Percentiles rank a stretch among this genome's conserved stretches.
phyloP scores from a whole-genome alignment of 2,329 filamentous ascomycete genomes.

The Penicillium corylophilum region DNA sequence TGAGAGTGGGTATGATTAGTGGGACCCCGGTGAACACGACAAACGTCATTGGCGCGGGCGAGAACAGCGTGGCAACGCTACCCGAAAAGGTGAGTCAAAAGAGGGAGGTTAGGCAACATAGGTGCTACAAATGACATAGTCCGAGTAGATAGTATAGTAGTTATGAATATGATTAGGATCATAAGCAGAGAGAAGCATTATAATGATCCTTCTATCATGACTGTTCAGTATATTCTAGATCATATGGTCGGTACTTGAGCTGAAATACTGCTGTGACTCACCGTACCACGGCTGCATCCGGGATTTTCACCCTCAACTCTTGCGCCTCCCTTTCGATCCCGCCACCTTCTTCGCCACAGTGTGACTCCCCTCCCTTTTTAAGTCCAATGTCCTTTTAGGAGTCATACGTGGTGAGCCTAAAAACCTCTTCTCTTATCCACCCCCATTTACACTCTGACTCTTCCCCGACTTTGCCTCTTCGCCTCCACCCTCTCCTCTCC shows the following conservation, averaged over 20 bases:
- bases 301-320: not conserved
- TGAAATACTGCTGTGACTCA: not conserved
- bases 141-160: not conserved
- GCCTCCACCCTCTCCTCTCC: not conserved
- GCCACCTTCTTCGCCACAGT: constrained; percentile 13
- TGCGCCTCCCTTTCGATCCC: constrained; percentile 2
- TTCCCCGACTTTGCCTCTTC: constrained; percentile 4
- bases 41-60: constrained; percentile 2
- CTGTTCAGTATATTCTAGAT: not conserved
- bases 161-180: too few relatives aligned
- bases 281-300: constrained; percentile 5
- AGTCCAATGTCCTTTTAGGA: constrained; percentile 18
- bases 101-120: not conserved
- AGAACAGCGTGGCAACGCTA: constrained; percentile 9
- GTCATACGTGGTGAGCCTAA: constrained; percentile 16
- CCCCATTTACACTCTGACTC: not conserved
- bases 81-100: not conserved
- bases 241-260: not conserved
- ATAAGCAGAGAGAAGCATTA: too few relatives aligned
- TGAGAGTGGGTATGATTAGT: constrained; percentile 1
- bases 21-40: not conserved
- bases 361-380: constrained; percentile 16
- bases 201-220: not conserved
- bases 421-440: constrained; percentile 15
- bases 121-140: not conserved